phyloP scores from a whole-genome alignment of 2,329 filamentous ascomycete genomes.

The Helminthosporium solani region DNA sequence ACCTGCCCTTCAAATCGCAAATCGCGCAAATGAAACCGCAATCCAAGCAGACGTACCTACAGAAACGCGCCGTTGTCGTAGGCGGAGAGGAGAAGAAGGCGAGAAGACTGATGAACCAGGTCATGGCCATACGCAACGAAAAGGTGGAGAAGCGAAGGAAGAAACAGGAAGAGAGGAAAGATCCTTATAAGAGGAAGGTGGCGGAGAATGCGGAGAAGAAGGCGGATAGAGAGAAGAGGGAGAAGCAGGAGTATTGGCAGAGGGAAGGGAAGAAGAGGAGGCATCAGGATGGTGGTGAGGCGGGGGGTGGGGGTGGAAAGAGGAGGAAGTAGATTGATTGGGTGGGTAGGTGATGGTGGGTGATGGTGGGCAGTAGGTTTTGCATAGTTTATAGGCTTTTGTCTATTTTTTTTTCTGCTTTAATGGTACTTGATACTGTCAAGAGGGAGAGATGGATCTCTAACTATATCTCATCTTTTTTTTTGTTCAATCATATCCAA shows the following conservation, averaged over 20 bases:
- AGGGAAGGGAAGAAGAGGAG: constrained; percentile 82
- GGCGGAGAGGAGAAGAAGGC: constrained; percentile 84
- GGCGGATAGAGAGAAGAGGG: constrained; percentile 80
- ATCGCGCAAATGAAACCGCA: constrained; percentile 79
- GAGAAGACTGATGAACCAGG: constrained; percentile 85
- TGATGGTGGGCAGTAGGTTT: no score
- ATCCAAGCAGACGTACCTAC: constrained; percentile 81
- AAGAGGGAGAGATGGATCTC: no score
- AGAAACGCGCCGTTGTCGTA: constrained; percentile 91
- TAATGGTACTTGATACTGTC: no score
- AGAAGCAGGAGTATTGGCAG: constrained; percentile 90
- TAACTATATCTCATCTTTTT: no score
- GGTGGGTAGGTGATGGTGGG: no score
- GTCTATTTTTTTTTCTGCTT: no score
- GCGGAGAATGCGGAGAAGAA: constrained; percentile 82
- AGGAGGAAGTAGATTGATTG: constrained; percentile 20
- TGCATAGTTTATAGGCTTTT: no score
- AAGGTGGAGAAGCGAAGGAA: constrained; percentile 78
- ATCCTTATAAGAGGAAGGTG: constrained; percentile 79
- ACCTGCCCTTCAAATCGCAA: constrained; percentile 90
- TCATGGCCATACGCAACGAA: constrained; percentile 86
- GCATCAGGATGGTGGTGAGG: constrained; percentile 55
- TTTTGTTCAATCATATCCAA: no score
- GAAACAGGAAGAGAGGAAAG: constrained; percentile 86
- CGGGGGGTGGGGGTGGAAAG: constrained; percentile 43